phyloP scores from a whole-genome alignment of 2,329 filamentous ascomycete genomes.

The Neofusicoccum kwambonambiense region DNA sequence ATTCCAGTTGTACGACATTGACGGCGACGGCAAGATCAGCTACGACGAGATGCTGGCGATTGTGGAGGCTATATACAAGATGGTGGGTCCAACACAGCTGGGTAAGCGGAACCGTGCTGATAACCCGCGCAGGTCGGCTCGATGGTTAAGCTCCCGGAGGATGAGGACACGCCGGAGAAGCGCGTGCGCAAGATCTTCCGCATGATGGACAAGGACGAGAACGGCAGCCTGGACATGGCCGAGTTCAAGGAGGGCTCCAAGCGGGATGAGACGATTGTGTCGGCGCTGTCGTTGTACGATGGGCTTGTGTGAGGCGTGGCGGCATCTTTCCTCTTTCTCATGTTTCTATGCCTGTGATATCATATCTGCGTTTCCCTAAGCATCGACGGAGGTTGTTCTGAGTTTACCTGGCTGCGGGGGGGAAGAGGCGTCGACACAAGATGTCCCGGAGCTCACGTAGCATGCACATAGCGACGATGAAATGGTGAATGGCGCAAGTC shows the following conservation, averaged over 20 bases:
- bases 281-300: slow-evolving; percentile 92
- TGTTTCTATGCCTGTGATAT: slow-evolving; percentile 38
- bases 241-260: slow-evolving; percentile 99
- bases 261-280: slow-evolving; percentile 97
- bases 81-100: slow-evolving; percentile 58
- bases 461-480: slow-evolving; percentile 15
- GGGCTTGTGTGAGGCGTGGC: slow-evolving; percentile 69
- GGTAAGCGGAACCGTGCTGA: slow-evolving; percentile 21
- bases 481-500: slow-evolving; percentile 14
- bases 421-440: slow-evolving; percentile 3
- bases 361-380: slow-evolving; percentile 36
- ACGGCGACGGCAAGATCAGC: slow-evolving; percentile 97
- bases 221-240: slow-evolving; percentile 91
- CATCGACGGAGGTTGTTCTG: slow-evolving; percentile 27
- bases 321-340: slow-evolving; percentile 27
- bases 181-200: slow-evolving; percentile 96
- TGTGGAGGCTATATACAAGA: slow-evolving; percentile 99
- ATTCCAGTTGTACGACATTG: slow-evolving; percentile 98
- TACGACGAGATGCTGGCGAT: slow-evolving; percentile 99
- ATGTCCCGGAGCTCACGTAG: slow-evolving; percentile 4
- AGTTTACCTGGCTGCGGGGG: slow-evolving; percentile 6
- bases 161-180: slow-evolving; percentile 99
- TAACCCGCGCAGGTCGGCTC: slow-evolving; percentile 72
- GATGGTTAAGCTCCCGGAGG: slow-evolving; percentile 98
- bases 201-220: slow-evolving; percentile 99